phyloP scores from a whole-genome alignment of 345 rosid species.

The Citrus cavaleriei region DNA sequence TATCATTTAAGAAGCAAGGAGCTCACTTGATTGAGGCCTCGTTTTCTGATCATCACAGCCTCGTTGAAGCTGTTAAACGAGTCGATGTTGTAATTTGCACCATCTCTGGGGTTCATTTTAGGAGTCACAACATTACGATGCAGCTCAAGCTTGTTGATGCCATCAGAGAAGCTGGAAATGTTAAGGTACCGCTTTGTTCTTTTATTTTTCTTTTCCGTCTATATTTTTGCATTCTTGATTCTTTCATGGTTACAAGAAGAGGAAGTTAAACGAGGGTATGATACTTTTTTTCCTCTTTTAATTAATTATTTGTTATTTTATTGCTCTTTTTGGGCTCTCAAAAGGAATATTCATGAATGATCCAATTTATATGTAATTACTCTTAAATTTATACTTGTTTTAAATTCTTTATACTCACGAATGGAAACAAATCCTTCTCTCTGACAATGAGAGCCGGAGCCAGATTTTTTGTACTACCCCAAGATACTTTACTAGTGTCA shows the following conservation, averaged over 20 bases:
- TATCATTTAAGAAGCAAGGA: slow-evolving; percentile 53
- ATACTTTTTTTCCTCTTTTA: too few species aligned
- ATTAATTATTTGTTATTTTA: too few species aligned
- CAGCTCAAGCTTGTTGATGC: slow-evolving; percentile 65
- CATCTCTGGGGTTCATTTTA: slow-evolving; percentile 62
- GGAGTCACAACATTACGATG: slow-evolving; percentile 46
- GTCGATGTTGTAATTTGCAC: slow-evolving; percentile 64
- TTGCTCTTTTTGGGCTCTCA: not conserved
- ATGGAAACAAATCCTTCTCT: too few species aligned
- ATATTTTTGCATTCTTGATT: not conserved
- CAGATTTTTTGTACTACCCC: too few species aligned
- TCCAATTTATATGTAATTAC: too few species aligned
- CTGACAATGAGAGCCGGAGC: too few species aligned
- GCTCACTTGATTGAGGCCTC: slow-evolving; percentile 49
- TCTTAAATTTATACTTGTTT: too few species aligned
- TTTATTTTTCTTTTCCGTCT: too few species aligned
- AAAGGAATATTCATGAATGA: not conserved
- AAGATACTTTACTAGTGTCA: too few species aligned
- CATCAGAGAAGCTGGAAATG: slow-evolving; percentile 63
- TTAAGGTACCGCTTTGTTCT: slow-evolving; percentile 34
- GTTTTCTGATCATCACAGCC: slow-evolving; percentile 38
- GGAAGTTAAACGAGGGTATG: not conserved
- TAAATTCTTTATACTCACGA: too few species aligned
- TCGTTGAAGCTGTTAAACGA: slow-evolving; percentile 45
- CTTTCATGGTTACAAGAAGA: not conserved